Percentiles rank a stretch among this genome's conserved stretches.
phyloP scores from a whole-genome alignment of 2,329 filamentous ascomycete species.

The Didymella sp. region DNA sequence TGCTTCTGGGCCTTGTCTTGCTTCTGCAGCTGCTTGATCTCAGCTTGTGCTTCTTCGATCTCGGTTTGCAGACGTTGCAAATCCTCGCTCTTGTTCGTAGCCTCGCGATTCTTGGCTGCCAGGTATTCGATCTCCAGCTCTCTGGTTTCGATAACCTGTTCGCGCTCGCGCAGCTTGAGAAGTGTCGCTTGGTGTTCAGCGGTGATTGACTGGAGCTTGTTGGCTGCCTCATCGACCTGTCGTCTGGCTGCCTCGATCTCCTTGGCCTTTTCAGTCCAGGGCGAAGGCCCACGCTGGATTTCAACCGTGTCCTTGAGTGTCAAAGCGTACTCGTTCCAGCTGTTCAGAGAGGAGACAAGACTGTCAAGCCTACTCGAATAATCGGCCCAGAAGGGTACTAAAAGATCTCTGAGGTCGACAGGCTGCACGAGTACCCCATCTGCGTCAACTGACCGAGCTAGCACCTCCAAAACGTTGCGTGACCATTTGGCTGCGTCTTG shows the following conservation, averaged over 20 bases:
- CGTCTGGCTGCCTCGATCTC: slow-evolving; percentile 84
- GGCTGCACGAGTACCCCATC: slow-evolving; percentile 7
- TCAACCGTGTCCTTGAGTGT: slow-evolving; percentile 55
- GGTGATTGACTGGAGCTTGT: slow-evolving; percentile 80
- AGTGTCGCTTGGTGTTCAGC: slow-evolving; percentile 82
- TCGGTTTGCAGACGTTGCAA: slow-evolving; percentile 32
- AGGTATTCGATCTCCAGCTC: slow-evolving; percentile 86
- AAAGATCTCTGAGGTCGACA: slow-evolving; percentile 12
- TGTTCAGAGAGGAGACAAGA: slow-evolving; percentile 51
- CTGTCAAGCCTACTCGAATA: slow-evolving; percentile 18
- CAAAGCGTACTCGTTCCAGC: slow-evolving; percentile 69
- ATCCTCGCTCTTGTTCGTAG: slow-evolving; percentile 33
- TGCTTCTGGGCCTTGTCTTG: slow-evolving; percentile 26
- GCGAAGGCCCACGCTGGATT: slow-evolving; percentile 74
- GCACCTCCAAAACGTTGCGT: slow-evolving; percentile 4
- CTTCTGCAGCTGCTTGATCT: slow-evolving; percentile 30
- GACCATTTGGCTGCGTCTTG: slow-evolving; percentile 21
- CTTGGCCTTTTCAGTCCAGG: slow-evolving; percentile 83
- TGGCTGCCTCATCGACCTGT: slow-evolving; percentile 80
- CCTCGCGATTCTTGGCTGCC: slow-evolving; percentile 63
- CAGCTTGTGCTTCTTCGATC: slow-evolving; percentile 27
- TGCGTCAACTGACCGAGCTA: slow-evolving; percentile 14
- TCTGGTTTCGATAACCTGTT: slow-evolving; percentile 71
- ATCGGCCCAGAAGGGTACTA: slow-evolving; percentile 16
- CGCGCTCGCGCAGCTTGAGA: slow-evolving; percentile 70